phyloP scores from a whole-genome alignment of 495 filamentous ascomycete species.

The Penicillium antarcticum region DNA sequence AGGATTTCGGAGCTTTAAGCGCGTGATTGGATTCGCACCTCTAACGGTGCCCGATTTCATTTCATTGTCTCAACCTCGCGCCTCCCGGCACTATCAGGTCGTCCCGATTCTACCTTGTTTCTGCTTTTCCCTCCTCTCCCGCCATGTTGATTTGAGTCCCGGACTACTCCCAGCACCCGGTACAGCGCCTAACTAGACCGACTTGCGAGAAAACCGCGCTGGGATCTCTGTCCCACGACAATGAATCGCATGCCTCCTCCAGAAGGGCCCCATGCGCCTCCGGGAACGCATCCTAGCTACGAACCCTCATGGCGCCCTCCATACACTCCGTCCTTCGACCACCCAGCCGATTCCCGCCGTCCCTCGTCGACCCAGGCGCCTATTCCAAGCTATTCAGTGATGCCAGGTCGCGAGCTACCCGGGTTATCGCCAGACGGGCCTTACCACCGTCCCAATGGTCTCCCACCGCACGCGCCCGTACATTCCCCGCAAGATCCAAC shows the following conservation, averaged over 20 bases:
- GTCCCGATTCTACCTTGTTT: neutral
- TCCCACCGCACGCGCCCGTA: conserved; percentile 31
- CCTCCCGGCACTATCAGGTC: neutral
- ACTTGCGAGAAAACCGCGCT: neutral
- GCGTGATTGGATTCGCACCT: conserved; percentile 1
- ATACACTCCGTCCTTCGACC: conserved; percentile 33
- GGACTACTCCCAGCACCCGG: neutral
- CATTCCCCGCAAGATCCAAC: conserved; percentile 26
- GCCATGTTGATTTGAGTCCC: conserved; percentile 1
- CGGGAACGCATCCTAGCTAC: conserved; percentile 27
- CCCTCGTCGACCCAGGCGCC: conserved; percentile 29
- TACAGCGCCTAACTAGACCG: conserved; percentile 14
- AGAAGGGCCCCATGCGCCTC: conserved; percentile 26
- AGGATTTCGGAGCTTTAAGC: neutral
- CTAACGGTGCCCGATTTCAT: neutral
- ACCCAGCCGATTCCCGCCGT: conserved; percentile 32
- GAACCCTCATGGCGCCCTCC: conserved; percentile 34
- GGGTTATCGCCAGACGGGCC: conserved; percentile 35
- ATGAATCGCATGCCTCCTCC: conserved; percentile 37
- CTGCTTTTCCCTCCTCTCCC: neutral
- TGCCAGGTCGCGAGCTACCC: conserved; percentile 39
- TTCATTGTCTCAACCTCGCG: conserved; percentile 1
- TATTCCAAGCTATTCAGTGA: conserved; percentile 27
- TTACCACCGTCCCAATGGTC: conserved; percentile 33
- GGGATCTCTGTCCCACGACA: conserved; percentile 4